phyloP scores from a whole-genome alignment of 2,329 filamentous ascomycete species.

The Botrytis byssoidea region DNA sequence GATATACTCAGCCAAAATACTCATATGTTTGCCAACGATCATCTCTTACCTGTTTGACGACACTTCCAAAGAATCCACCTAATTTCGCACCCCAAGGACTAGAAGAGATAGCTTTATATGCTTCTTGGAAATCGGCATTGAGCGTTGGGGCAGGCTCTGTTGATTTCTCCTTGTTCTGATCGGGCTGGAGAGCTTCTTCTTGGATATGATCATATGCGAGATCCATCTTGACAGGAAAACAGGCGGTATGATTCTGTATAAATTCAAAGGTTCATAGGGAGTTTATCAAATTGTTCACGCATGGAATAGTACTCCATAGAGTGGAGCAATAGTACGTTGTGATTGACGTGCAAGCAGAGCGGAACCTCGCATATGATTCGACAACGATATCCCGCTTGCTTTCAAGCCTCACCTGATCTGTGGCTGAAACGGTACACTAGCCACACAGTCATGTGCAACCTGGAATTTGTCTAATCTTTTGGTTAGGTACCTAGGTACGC shows the following conservation, averaged over 20 bases:
- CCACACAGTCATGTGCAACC: neutral
- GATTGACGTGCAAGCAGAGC: constrained; percentile 10
- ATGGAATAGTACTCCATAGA: neutral
- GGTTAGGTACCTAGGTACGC: neutral
- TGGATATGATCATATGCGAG: constrained; percentile 95
- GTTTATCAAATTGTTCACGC: neutral
- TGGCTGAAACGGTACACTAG: neutral
- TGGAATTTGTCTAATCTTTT: neutral
- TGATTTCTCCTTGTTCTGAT: constrained; percentile 49
- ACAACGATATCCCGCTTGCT: neutral
- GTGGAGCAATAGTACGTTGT: constrained; percentile 8
- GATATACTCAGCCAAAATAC: constrained; percentile 5
- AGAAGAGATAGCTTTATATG: constrained; percentile 87
- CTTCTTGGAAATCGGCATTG: constrained; percentile 88
- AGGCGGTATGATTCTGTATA: neutral
- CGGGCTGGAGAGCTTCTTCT: constrained; percentile 67
- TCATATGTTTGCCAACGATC: constrained; percentile 13
- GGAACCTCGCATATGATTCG: neutral
- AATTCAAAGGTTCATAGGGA: neutral
- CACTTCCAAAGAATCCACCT: constrained; percentile 83
- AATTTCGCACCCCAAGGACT: constrained; percentile 89
- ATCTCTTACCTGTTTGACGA: constrained; percentile 78
- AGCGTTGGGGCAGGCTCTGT: constrained; percentile 55
- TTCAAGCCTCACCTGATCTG: constrained; percentile 9
- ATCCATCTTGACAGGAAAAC: constrained; percentile 65